These are phyloP conservation scores for Penicillium lividum DNA, from an alignment of 495 filamentous ascomycete genomes.

Conservation along the genomic window DNA sequence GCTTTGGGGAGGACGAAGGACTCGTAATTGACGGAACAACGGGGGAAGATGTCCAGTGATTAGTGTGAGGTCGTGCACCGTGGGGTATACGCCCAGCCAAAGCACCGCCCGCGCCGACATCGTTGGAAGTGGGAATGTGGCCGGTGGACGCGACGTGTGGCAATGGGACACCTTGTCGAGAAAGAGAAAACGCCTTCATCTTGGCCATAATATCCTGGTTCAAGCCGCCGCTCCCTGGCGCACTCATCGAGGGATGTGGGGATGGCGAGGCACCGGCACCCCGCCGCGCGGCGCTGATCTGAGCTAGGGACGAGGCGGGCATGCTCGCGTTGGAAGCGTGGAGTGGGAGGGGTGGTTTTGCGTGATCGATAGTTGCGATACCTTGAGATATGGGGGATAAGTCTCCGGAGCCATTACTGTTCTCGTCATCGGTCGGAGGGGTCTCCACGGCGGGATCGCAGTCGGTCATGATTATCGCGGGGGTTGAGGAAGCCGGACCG, in stretches of 20 bases:
- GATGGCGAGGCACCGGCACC: conserved; percentile 44
- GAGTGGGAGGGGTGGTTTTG: conserved; percentile 30
- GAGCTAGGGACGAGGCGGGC: conserved; percentile 74
- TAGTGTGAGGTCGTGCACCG: conserved; percentile 37
- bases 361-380: background rate
- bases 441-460: conserved; percentile 21
- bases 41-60: conserved; percentile 56
- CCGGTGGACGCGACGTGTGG: conserved; percentile 38
- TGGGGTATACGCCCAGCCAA: conserved; percentile 43
- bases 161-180: conserved; percentile 55
- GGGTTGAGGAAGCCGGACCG: conserved; percentile 20
- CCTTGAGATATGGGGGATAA: background rate
- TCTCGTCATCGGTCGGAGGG: conserved; percentile 30
- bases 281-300: conserved; percentile 75
- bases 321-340: conserved; percentile 49
- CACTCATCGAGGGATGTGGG: conserved; percentile 55
- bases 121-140: conserved; percentile 33
- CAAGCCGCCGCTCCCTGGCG: conserved; percentile 54
- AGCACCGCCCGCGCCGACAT: conserved; percentile 30
- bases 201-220: conserved; percentile 81
- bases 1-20: conserved; percentile 38
- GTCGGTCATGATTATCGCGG: conserved; percentile 15
- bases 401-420: conserved; percentile 15
- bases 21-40: conserved; percentile 30
- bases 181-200: conserved; percentile 74